These are phyloP conservation scores for Paraglomus brasilianum DNA, from an alignment of 192 early-diverging fungal genomes.

Conservation along the genomic window DNA sequence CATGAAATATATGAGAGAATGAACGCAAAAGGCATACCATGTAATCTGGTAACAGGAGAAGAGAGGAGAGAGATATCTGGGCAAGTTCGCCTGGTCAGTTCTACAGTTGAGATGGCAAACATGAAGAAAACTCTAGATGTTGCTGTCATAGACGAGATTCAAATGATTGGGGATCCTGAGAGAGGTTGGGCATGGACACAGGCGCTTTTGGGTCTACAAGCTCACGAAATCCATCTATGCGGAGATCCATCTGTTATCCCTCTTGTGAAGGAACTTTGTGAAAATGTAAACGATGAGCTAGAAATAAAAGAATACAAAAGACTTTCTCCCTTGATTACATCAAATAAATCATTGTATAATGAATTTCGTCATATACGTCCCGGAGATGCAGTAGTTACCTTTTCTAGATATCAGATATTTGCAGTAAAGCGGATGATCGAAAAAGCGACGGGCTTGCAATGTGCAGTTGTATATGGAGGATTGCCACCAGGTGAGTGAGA, in stretches of 20 bases:
- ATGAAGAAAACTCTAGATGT: constrained; percentile 60
- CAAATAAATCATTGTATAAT: constrained; percentile 52
- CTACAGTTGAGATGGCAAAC: constrained; percentile 92
- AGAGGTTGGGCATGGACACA: constrained; percentile 97
- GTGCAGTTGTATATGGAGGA: constrained; percentile 90
- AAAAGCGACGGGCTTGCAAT: constrained; percentile 62
- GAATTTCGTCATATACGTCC: constrained; percentile 57
- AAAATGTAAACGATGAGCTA: constrained; percentile 73
- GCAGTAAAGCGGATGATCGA: constrained; percentile 77
- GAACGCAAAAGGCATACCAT: constrained; percentile 71
- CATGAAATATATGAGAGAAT: constrained; percentile 90
- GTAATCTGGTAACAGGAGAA: constrained; percentile 90
- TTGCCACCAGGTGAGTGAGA: constrained; percentile 74
- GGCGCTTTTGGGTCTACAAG: constrained; percentile 77
- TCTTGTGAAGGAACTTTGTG: constrained; percentile 72
- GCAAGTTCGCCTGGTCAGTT: constrained; percentile 55
- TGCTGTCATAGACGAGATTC: constrained; percentile 96
- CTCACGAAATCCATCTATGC: constrained; percentile 87
- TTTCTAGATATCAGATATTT: constrained; percentile 82
- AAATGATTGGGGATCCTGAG: constrained; percentile 84
- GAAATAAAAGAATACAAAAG: constrained; percentile 77
- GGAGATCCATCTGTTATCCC: constrained; percentile 87
- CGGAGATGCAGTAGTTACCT: constrained; percentile 91
- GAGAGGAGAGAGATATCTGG: constrained; percentile 61
- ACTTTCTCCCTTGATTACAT: constrained; percentile 65